Percentiles rank a stretch among this genome's conserved stretches.
phyloP scores from a whole-genome alignment of 768 basidiomycete genomes.

The Boletus rubescentipes region DNA sequence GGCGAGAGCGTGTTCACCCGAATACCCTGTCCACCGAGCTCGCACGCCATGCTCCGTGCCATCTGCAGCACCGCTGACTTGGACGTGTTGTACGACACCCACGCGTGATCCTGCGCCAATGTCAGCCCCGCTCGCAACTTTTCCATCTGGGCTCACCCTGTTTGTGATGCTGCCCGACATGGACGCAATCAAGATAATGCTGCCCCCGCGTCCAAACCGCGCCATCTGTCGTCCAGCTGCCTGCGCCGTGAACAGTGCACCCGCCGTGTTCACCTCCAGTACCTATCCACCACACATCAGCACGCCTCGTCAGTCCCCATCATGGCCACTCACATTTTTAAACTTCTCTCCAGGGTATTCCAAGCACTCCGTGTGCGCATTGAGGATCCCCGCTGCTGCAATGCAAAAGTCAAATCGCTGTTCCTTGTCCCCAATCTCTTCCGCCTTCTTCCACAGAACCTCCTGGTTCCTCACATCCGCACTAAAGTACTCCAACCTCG shows the following conservation, averaged over 20 bases:
- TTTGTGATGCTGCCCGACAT: constrained; percentile 73
- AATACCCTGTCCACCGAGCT: constrained; percentile 63
- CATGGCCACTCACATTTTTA: constrained; percentile 44
- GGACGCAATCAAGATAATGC: constrained; percentile 58
- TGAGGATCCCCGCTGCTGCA: constrained; percentile 75
- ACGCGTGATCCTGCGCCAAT: constrained; percentile 58
- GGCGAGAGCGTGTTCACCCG: constrained; percentile 77
- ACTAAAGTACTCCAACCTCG: constrained; percentile 58
- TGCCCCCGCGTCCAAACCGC: constrained; percentile 45
- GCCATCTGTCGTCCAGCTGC: constrained; percentile 61
- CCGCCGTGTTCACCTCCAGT: constrained; percentile 62
- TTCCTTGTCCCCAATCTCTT: constrained; percentile 64
- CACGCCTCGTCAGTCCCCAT: too few relatives aligned
- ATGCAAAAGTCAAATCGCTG: constrained; percentile 73
- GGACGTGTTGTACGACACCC: constrained; percentile 75
- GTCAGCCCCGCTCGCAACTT: background rate
- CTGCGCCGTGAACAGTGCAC: constrained; percentile 60
- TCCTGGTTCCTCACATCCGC: constrained; percentile 68
- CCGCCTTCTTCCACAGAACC: constrained; percentile 52
- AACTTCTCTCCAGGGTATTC: constrained; percentile 67
- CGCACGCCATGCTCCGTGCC: constrained; percentile 81
- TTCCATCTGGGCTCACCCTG: constrained; percentile 40
- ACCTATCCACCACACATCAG: constrained; percentile 41
- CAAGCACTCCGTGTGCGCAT: constrained; percentile 57
- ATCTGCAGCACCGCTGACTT: constrained; percentile 80